Evolutionary conservation across 208 protist species (phyloP).

Genomic region (Trypanosoma boissoni): DNA sequence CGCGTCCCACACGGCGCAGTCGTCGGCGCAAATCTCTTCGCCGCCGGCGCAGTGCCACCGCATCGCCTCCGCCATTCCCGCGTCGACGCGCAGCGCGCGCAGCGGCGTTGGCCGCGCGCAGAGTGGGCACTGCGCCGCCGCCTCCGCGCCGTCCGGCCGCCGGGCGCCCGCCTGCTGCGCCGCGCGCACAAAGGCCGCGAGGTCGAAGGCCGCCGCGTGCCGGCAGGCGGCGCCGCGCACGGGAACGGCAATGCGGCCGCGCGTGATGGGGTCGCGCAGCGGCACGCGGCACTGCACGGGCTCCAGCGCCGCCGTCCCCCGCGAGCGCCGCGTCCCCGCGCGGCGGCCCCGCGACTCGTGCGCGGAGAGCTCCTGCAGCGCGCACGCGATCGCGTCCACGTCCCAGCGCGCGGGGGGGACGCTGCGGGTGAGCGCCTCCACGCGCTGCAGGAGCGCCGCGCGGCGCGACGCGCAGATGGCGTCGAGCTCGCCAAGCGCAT

Average conservation of each 20-base stretch:
- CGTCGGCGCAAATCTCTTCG: not conserved
- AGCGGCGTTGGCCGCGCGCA: conserved; percentile 36
- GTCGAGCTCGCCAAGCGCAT: conserved; percentile 48
- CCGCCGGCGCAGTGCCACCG: conserved; percentile 3
- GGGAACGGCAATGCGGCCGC: conserved; percentile 43
- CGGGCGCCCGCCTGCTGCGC: conserved; percentile 30
- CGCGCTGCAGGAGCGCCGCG: conserved; percentile 25
- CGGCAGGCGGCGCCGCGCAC: conserved; percentile 48
- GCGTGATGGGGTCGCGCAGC: conserved; percentile 67
- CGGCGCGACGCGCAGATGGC: conserved; percentile 36
- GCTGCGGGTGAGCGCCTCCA: conserved; percentile 33
- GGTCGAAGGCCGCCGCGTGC: conserved; percentile 79
- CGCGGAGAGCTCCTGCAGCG: conserved; percentile 14
- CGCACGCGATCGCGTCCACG: conserved; percentile 22
- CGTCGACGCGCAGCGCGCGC: conserved; percentile 45
- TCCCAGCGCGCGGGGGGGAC: conserved; percentile 29
- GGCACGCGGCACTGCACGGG: conserved; percentile 28
- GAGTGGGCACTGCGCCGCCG: conserved; percentile 39
- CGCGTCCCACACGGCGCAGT: conserved; percentile 25
- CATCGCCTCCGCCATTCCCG: conserved; percentile 34
- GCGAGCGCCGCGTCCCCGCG: conserved; percentile 18
- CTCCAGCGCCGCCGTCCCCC: not conserved
- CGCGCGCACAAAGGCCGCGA: conserved; percentile 56
- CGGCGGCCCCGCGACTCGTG: conserved; percentile 19
- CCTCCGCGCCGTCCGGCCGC: conserved; percentile 14